Conservation (phyloP, 768 basidiomycete species). For the Tylopilus subfusipes region DNA sequence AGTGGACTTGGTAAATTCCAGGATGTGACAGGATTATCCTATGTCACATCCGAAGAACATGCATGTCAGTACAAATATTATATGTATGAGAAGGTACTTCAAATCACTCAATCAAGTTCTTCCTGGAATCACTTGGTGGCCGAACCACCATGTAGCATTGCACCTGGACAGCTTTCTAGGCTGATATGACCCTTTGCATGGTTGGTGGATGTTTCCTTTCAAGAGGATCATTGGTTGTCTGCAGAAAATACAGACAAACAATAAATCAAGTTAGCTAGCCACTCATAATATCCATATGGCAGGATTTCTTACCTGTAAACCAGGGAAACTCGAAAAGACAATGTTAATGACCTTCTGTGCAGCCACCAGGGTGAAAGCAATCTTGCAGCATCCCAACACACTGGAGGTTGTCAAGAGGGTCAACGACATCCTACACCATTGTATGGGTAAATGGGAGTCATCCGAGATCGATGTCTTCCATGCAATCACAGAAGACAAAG, state of each 20-base stretch:
- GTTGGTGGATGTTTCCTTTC: constrained; percentile 36
- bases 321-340: too few species aligned
- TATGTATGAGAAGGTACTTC: constrained; percentile 29
- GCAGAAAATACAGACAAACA: constrained; percentile 15
- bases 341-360: too few species aligned
- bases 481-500: not conserved
- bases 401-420: not conserved
- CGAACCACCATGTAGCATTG: constrained; percentile 33
- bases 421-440: not conserved
- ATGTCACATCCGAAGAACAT: too few species aligned
- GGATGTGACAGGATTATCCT: too few species aligned
- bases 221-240: constrained; percentile 28
- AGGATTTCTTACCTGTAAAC: too few species aligned
- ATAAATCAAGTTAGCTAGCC: not conserved
- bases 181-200: constrained; percentile 31
- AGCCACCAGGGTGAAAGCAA: too few species aligned
- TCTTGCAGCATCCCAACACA: too few species aligned
- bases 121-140: constrained; percentile 14
- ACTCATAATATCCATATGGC: too few species aligned
- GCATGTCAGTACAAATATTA: constrained; percentile 14
- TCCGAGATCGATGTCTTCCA: not conserved
- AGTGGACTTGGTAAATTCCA: too few species aligned
- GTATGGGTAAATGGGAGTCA: not conserved
- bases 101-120: constrained; percentile 16
- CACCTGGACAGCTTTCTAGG: constrained; percentile 28